phyloP scores from a whole-genome alignment of 2,329 filamentous ascomycete genomes.

The Elsinoe ampelina region DNA sequence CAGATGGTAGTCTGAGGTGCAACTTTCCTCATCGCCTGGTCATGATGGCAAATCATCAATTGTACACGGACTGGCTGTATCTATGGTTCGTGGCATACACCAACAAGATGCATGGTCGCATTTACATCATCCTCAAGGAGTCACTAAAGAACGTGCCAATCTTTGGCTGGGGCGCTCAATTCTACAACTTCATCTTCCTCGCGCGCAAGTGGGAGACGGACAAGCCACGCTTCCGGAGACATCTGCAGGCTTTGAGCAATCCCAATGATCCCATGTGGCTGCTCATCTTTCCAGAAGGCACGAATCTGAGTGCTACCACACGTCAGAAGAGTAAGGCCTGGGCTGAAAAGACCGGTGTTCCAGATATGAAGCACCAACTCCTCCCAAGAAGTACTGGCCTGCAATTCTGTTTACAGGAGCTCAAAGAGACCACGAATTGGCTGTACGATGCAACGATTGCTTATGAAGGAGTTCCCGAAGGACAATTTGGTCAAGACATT shows the following conservation, averaged over 20 bases:
- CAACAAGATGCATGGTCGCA: constrained; percentile 65
- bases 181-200: constrained; percentile 82
- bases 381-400: constrained; percentile 70
- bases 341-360: constrained; percentile 62
- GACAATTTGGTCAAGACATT: constrained; percentile 69
- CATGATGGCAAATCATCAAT: constrained; percentile 81
- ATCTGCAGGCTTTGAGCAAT: constrained; percentile 58
- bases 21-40: constrained; percentile 72
- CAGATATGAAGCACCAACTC: constrained; percentile 59
- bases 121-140: constrained; percentile 87
- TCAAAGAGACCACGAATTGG: constrained; percentile 63
- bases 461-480: constrained; percentile 82
- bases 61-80: constrained; percentile 82
- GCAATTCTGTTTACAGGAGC: constrained; percentile 65
- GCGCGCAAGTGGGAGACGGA: constrained; percentile 76
- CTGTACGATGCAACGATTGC: constrained; percentile 86
- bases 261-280: constrained; percentile 77
- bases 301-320: constrained; percentile 66
- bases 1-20: constrained; percentile 63
- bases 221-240: constrained; percentile 59
- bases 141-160: constrained; percentile 72
- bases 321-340: constrained; percentile 59
- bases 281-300: constrained; percentile 76
- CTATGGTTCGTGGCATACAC: constrained; percentile 82
- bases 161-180: constrained; percentile 68